Evolutionary conservation across 169 alveolate species (phyloP).

Genomic region (Eimeria tenella): DNA sequence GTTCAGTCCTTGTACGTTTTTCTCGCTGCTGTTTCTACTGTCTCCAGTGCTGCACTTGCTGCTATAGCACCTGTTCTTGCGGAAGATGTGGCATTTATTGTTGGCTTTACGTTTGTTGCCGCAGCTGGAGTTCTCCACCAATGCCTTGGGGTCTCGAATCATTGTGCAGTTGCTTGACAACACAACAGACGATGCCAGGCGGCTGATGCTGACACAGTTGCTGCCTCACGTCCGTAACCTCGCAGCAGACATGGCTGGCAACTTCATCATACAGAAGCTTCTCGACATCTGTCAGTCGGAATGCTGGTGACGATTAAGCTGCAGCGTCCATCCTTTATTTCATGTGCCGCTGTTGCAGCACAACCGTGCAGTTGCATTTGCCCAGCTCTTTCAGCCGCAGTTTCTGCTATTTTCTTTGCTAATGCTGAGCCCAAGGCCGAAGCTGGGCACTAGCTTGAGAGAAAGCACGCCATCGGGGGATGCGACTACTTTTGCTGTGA

Average conservation of each 20-base stretch:
- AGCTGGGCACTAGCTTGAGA: not conserved
- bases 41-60: constrained; percentile 6
- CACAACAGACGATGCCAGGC: constrained; percentile 39
- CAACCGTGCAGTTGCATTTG: not conserved
- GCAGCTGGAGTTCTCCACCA: constrained; percentile 70
- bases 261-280: constrained; percentile 83
- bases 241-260: constrained; percentile 82
- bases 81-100: not conserved
- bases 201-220: constrained; percentile 62
- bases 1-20: constrained; percentile 35
- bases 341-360: not conserved
- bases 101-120: not conserved
- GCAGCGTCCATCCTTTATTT: not conserved
- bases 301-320: not conserved
- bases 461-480: not conserved
- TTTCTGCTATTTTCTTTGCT: not conserved
- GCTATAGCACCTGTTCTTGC: not conserved
- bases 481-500: not conserved
- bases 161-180: constrained; percentile 33
- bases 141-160: constrained; percentile 34
- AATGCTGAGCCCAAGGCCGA: not conserved
- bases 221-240: constrained; percentile 77
- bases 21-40: not conserved
- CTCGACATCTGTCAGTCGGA: constrained; percentile 65
- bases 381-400: not conserved